A percentile compares a stretch with the other conserved stretches of the same genome.
phyloP scores from a whole-genome alignment of 441 rosid genomes.

The Croton laevigatus region DNA sequence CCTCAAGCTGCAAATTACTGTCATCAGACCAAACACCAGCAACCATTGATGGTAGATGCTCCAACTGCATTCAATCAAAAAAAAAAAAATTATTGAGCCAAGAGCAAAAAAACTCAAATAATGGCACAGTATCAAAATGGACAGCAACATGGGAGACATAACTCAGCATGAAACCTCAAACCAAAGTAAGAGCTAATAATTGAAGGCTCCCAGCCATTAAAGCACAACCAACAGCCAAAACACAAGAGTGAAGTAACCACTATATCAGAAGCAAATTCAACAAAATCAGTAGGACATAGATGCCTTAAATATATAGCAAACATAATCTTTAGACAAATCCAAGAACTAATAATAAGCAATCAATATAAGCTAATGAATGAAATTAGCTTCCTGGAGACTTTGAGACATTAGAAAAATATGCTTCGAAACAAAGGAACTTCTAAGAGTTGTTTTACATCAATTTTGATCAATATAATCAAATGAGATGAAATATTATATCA shows the following conservation, averaged over 20 bases:
- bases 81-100: constrained; percentile 2
- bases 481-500: neutral
- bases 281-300: neutral
- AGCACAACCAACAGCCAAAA: neutral
- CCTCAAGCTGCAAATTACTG: constrained; percentile 57
- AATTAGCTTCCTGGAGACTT: neutral
- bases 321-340: too few relatives aligned
- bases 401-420: too few relatives aligned
- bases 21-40: constrained; percentile 71
- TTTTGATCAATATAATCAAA: neutral
- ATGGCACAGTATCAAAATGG: neutral
- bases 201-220: neutral
- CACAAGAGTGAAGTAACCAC: neutral
- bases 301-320: neutral
- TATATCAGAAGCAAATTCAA: neutral
- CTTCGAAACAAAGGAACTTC: neutral
- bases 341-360: too few relatives aligned
- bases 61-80: constrained; percentile 50
- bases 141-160: neutral
- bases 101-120: neutral
- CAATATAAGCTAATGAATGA: neutral
- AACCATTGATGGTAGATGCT: constrained; percentile 69
- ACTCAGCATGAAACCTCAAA: neutral
- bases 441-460: neutral
- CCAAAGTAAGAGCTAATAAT: neutral